Evolutionary conservation across 108 stramenopile genomes (phyloP).

Genomic region (Skeletonema marinoi): DNA sequence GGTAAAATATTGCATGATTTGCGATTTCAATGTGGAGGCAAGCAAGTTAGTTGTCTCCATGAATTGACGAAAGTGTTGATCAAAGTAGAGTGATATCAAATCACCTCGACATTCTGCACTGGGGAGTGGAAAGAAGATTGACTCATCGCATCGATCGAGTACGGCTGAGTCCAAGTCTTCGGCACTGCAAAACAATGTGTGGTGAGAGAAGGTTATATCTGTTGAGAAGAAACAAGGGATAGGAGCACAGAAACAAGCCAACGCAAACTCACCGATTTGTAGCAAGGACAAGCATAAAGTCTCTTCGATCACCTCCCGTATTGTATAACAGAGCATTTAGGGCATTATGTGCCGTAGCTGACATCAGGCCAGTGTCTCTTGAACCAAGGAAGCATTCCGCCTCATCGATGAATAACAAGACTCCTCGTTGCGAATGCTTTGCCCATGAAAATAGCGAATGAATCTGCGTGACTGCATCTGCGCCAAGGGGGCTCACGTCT

Average conservation of each 20-base stretch:
- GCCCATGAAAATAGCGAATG: constrained; percentile 85
- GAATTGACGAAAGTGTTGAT: constrained; percentile 50
- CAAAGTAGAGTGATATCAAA: constrained; percentile 65
- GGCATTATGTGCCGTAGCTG: constrained; percentile 69
- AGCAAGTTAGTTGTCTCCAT: constrained; percentile 40
- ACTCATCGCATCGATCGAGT: constrained; percentile 82
- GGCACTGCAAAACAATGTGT: constrained; percentile 15
- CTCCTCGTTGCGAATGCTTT: constrained; percentile 55
- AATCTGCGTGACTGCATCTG: constrained; percentile 82
- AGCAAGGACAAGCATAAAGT: constrained; percentile 87
- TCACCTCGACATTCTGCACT: constrained; percentile 46
- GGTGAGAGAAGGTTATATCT: not conserved
- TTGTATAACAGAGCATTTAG: constrained; percentile 84
- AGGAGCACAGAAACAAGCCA: not conserved
- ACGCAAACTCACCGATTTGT: constrained; percentile 55
- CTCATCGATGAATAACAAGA: constrained; percentile 88
- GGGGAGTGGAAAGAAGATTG: constrained; percentile 69
- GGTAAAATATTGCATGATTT: constrained; percentile 16
- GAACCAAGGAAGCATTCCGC: constrained; percentile 83
- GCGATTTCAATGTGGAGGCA: constrained; percentile 14
- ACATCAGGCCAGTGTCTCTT: constrained; percentile 46
- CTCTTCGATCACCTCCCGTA: constrained; percentile 72
- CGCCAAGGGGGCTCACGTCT: constrained; percentile 85
- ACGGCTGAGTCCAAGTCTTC: constrained; percentile 85
- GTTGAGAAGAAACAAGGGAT: not conserved